Conservation (phyloP, 768 basidiomycete genomes). For the Amylocystis lapponica region DNA sequence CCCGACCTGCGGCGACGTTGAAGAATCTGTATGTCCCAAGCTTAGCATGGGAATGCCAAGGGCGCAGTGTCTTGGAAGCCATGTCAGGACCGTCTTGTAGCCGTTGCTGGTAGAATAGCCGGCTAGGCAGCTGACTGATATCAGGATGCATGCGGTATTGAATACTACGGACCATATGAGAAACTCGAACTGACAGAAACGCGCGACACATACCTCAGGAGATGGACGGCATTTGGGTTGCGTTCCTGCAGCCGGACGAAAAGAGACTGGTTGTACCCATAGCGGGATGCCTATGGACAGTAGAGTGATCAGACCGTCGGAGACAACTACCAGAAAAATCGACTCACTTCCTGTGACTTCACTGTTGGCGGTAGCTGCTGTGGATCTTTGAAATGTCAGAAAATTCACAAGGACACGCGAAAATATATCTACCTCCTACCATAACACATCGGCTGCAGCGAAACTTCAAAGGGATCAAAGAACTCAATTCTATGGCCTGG, state of each 20-base stretch:
- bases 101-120: conserved; percentile 76
- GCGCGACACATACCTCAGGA: conserved; percentile 72
- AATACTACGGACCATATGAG: conserved; percentile 49
- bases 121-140: conserved; percentile 86
- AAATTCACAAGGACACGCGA: neutral
- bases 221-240: conserved; percentile 77
- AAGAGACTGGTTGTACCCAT: conserved; percentile 82
- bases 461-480: conserved; percentile 92
- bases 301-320: no score
- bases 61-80: conserved; percentile 71
- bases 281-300: conserved; percentile 62
- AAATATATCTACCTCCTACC: conserved; percentile 64
- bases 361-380: conserved; percentile 96
- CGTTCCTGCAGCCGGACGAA: conserved; percentile 88
- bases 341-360: conserved; percentile 53
- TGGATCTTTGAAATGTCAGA: conserved; percentile 46
- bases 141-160: conserved; percentile 99
- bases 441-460: conserved; percentile 78
- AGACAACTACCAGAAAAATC: no score
- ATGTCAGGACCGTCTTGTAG: conserved; percentile 87
- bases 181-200: neutral
- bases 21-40: conserved; percentile 90
- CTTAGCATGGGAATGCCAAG: conserved; percentile 77
- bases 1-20: conserved; percentile 66
- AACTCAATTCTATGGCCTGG: conserved; percentile 92